phyloP scores from a whole-genome alignment of 2,329 filamentous ascomycete species.

The Hymenoscyphus occultus region DNA sequence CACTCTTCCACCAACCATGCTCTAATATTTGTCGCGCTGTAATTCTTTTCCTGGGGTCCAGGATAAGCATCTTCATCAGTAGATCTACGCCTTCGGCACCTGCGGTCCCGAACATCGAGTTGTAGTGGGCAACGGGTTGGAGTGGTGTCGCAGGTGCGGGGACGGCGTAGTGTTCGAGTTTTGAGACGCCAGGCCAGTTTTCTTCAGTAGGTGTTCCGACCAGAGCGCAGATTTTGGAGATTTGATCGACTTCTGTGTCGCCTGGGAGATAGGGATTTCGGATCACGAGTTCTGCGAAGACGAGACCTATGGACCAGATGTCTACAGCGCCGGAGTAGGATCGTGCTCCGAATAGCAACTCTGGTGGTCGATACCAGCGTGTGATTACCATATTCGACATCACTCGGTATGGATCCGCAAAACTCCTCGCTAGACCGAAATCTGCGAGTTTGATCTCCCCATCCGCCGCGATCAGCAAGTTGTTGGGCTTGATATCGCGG shows the following conservation, averaged over 20 bases:
- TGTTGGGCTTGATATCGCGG: slow-evolving; percentile 98
- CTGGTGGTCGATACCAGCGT: slow-evolving; percentile 92
- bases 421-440: slow-evolving; percentile 89
- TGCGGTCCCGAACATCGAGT: slow-evolving; percentile 73
- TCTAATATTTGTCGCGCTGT: slow-evolving; percentile 74
- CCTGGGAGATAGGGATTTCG: slow-evolving; percentile 81
- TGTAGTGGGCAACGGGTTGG: slow-evolving; percentile 69
- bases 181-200: slow-evolving; percentile 89
- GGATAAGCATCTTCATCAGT: slow-evolving; percentile 75
- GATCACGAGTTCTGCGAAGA: slow-evolving; percentile 87
- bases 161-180: slow-evolving; percentile 76
- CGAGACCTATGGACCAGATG: slow-evolving; percentile 88
- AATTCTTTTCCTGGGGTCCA: slow-evolving; percentile 84
- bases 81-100: slow-evolving; percentile 83
- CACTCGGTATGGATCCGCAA: slow-evolving; percentile 79
- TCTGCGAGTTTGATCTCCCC: slow-evolving; percentile 94
- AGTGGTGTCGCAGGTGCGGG: slow-evolving; percentile 54
- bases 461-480: slow-evolving; percentile 88
- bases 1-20: slow-evolving; percentile 81
- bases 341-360: slow-evolving; percentile 84
- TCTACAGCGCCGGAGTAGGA: slow-evolving; percentile 92
- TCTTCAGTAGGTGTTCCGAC: slow-evolving; percentile 91
- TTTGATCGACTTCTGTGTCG: slow-evolving; percentile 81
- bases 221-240: slow-evolving; percentile 77
- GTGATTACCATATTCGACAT: slow-evolving; percentile 98